A percentile compares a stretch with the other conserved stretches of the same genome.
phyloP scores from a whole-genome alignment of 2,329 filamentous ascomycete genomes.

The Stemphylium vesicarium region DNA sequence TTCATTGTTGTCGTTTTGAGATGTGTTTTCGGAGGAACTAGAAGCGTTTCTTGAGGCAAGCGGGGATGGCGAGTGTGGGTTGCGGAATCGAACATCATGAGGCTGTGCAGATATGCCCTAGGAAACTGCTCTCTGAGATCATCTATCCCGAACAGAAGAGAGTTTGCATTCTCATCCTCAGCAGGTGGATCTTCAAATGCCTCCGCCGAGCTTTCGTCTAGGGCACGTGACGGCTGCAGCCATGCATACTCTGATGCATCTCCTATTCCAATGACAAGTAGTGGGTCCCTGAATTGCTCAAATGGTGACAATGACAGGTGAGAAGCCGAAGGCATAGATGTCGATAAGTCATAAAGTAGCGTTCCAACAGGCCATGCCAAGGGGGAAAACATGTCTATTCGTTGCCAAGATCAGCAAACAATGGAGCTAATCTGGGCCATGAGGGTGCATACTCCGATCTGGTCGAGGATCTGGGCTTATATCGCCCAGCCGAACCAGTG shows the following conservation, averaged over 20 bases:
- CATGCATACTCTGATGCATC: constrained; percentile 71
- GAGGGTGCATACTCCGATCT: constrained; percentile 73
- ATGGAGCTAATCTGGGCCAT: constrained; percentile 22
- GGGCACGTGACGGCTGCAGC: constrained; percentile 52
- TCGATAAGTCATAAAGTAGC: constrained; percentile 87
- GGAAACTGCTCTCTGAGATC: constrained; percentile 74
- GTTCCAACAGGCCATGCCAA: constrained; percentile 84
- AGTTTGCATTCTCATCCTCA: constrained; percentile 40
- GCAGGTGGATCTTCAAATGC: constrained; percentile 17
- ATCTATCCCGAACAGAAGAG: constrained; percentile 68
- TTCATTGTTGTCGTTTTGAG: constrained; percentile 74
- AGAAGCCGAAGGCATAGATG: constrained; percentile 77
- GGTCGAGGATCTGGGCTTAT: constrained; percentile 84
- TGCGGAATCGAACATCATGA: constrained; percentile 79
- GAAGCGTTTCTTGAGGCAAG: constrained; percentile 68
- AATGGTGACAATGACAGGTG: constrained; percentile 85
- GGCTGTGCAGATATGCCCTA: constrained; percentile 76
- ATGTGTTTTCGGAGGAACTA: constrained; percentile 71
- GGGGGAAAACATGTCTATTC: constrained; percentile 88
- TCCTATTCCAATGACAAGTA: constrained; percentile 82
- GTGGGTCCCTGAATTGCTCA: constrained; percentile 84
- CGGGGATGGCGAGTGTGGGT: constrained; percentile 46
- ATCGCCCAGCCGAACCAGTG: constrained; percentile 83
- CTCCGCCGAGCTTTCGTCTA: constrained; percentile 12
- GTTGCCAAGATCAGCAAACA: constrained; percentile 40